Evolutionary conservation across 192 early-diverging fungal genomes (phyloP), one percentile per base, ranked within the genome.

Genomic region (Rhizoclosmatium sp.): DNA sequence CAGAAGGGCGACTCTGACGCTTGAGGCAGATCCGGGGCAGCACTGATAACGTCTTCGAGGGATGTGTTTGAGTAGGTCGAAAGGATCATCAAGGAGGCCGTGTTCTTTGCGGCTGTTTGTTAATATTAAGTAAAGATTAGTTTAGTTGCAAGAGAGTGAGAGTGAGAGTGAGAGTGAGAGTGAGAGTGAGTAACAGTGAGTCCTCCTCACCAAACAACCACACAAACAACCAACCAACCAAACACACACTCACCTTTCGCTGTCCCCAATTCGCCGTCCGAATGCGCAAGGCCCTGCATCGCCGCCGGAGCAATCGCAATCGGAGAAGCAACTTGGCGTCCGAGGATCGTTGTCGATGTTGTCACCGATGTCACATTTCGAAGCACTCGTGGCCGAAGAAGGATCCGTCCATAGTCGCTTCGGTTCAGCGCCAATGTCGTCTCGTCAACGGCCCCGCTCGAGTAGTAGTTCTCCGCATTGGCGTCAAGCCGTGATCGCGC

Each of bases 281-380:
- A 78, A 59, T 92, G 88, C 4, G 91, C 91, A n/a, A 94, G 84
- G 69, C 89, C 86, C 69, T 93, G 92, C 82, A 96, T 83, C 2
- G 95, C 95, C 31, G 93, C 91, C 14, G 94, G 93, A 0, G 94
- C 86, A 46, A 95, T 90, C 58, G 93, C 92, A 49, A 96, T 74
- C 5, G 95, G 95, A 4, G 91, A 88, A 23, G 75, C 71, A 23
- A 88, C 78, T 12, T 75, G 73, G 44, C 40, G 14, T 16, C 47
- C 78, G 41, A 80, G 65, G 2, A 80, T 80, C 16, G 59, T 74
- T 10, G 75, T 70, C 40, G 79, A 81, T 14, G 71, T 21, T 45
- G 69, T 59, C 65, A 80, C 31, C 39, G 5, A 14, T 16, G 56
- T 39, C 10, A 80, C 79, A 47, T 80, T 47, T 16, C 56, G 21